Conservation (phyloP, 805 yeast genomes). For the Tetrapisispora pingtungensis region DNA sequence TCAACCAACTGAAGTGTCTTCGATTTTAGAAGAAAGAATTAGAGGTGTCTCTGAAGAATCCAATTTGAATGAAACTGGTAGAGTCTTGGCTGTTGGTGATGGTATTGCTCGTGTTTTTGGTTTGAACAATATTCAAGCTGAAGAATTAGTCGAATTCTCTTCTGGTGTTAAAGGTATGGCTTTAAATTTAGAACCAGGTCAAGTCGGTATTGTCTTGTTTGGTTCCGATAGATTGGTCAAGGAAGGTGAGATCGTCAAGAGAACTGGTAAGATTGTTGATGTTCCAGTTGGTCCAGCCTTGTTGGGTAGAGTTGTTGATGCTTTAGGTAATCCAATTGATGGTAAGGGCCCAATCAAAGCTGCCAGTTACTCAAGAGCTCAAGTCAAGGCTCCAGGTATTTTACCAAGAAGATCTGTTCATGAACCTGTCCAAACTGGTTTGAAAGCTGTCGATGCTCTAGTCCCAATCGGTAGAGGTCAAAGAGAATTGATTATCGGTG, state of each 20-base stretch:
- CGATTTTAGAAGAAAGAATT: conserved; percentile 97
- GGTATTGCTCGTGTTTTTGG: conserved; percentile 99
- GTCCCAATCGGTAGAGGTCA: conserved; percentile 99
- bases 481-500: conserved; percentile 99
- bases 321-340: conserved; percentile 98
- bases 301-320: conserved; percentile 99
- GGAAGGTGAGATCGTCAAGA: conserved; percentile 99
- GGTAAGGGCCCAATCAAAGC: conserved; percentile 98
- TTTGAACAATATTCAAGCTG: conserved; percentile 98
- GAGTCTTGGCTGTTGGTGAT: conserved; percentile 98
- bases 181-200: conserved; percentile 98
- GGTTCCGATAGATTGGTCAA: conserved; percentile 98
- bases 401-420: conserved; percentile 96
- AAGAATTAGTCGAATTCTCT: conserved; percentile 97
- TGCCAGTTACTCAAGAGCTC: conserved; percentile 82
- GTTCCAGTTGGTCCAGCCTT: conserved; percentile 98
- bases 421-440: conserved; percentile 99
- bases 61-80: conserved; percentile 97
- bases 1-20: conserved; percentile 98
- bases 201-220: conserved; percentile 99
- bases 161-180: conserved; percentile 99
- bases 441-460: conserved; percentile 96
- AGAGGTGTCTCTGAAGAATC: conserved; percentile 98
- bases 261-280: conserved; percentile 99
- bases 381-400: conserved; percentile 99